phyloP scores from a whole-genome alignment of 176 grass and related monocot species.

The Miscanthus lutarioriparius region DNA sequence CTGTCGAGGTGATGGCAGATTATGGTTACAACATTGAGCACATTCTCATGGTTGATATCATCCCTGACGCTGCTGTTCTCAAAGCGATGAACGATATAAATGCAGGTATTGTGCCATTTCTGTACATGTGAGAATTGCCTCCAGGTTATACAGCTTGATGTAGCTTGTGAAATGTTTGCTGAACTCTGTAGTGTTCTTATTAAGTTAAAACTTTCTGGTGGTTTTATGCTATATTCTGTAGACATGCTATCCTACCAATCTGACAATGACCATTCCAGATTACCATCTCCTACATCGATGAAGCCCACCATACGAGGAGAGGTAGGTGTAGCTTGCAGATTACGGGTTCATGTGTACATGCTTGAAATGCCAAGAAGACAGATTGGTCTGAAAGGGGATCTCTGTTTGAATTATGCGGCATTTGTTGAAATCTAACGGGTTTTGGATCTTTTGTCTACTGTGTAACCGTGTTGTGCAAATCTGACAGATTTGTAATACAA shows the following conservation, averaged over 20 bases:
- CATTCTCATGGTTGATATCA: constrained; percentile 95
- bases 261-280: constrained; percentile 48
- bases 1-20: constrained; percentile 80
- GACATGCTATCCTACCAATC: not conserved
- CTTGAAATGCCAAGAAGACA: constrained; percentile 63
- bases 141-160: not conserved
- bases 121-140: not conserved
- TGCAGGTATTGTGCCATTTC: constrained; percentile 57
- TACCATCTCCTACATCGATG: constrained; percentile 91
- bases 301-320: constrained; percentile 68
- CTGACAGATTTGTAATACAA: no score
- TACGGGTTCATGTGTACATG: constrained; percentile 88
- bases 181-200: not conserved
- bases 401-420: not conserved
- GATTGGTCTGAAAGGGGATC: constrained; percentile 25
- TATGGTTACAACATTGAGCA: constrained; percentile 97
- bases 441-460: no score
- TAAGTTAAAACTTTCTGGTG: constrained; percentile 5
- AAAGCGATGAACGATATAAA: constrained; percentile 99
- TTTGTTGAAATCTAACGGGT: not conserved
- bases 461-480: no score
- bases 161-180: not conserved
- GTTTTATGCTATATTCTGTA: not conserved
- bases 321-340: constrained; percentile 75
- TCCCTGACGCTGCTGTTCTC: constrained; percentile 82